A percentile compares a stretch with the other conserved stretches of the same genome.
Conservation (phyloP, 2,329 filamentous ascomycete species). For the Colletotrichum cuscutae region DNA sequence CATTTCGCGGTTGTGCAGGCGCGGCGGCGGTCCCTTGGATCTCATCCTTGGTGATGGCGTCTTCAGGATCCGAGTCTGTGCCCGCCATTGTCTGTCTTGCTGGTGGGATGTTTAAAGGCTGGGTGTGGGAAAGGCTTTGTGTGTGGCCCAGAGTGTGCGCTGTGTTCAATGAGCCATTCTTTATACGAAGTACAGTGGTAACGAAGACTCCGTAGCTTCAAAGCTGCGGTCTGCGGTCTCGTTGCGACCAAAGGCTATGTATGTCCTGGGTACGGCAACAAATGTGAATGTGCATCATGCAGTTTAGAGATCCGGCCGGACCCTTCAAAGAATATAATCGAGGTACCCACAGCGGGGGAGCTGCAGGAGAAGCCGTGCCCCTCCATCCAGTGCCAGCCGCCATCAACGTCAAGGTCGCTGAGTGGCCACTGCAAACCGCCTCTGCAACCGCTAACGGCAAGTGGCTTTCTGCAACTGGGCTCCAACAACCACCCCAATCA, state of each 20-base stretch:
- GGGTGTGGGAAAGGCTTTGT: not conserved
- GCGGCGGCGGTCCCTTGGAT: constrained; percentile 46
- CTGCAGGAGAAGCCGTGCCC: not conserved
- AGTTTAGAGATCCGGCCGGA: not conserved
- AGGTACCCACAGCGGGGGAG: constrained; percentile 8
- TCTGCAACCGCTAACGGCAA: constrained; percentile 14
- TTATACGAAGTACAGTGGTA: not conserved
- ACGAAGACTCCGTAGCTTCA: not conserved
- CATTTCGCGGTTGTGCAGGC: constrained; percentile 47
- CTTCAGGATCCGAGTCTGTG: constrained; percentile 45
- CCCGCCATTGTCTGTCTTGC: constrained; percentile 39
- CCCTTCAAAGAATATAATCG: not conserved
- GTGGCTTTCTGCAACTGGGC: not conserved
- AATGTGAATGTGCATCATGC: not conserved
- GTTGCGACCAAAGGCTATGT: not conserved
- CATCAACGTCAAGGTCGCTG: constrained; percentile 1
- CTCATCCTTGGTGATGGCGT: constrained; percentile 55
- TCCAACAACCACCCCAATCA: not conserved
- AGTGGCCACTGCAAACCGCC: constrained; percentile 9
- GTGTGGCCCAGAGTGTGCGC: not conserved
- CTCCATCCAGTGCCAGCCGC: not conserved
- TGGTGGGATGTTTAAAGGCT: not conserved
- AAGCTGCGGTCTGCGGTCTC: not conserved
- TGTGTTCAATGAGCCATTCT: constrained; percentile 2
- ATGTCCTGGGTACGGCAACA: no score